Percentiles rank a stretch among this genome's conserved stretches.
phyloP scores from a whole-genome alignment of 495 filamentous ascomycete genomes.

The Talaromyces liani region DNA sequence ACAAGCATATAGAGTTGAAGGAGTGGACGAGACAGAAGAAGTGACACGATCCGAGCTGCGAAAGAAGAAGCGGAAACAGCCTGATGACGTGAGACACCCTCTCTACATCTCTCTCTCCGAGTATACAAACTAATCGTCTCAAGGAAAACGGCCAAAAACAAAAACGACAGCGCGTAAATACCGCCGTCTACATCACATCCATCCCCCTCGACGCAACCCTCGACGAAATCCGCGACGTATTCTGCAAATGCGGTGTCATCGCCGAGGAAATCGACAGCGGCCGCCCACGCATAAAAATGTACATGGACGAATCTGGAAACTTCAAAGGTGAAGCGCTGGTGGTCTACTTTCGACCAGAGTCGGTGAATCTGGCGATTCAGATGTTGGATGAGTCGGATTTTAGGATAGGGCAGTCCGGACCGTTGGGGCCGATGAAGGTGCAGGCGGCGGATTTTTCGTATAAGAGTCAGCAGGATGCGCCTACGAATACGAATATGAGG shows the following conservation, averaged over 20 bases:
- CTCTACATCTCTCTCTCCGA: not conserved
- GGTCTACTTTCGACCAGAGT: constrained; percentile 90
- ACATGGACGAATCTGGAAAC: constrained; percentile 68
- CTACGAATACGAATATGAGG: constrained; percentile 44
- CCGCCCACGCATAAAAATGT: constrained; percentile 85
- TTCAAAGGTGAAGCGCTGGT: constrained; percentile 93
- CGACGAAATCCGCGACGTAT: constrained; percentile 74
- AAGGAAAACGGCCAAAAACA: constrained; percentile 41
- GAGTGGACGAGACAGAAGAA: constrained; percentile 56
- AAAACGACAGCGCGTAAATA: constrained; percentile 68
- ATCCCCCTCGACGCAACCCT: constrained; percentile 70
- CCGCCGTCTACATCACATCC: constrained; percentile 81
- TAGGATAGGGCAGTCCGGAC: constrained; percentile 48
- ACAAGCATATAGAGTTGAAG: constrained; percentile 62
- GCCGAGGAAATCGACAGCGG: constrained; percentile 87
- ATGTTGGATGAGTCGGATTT: constrained; percentile 89
- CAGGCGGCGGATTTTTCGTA: constrained; percentile 80
- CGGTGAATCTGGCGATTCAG: constrained; percentile 80
- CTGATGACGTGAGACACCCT: constrained; percentile 48
- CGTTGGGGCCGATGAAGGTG: constrained; percentile 65
- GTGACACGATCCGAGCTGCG: constrained; percentile 51
- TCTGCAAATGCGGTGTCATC: constrained; percentile 86
- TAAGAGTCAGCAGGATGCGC: constrained; percentile 61
- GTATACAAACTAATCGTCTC: constrained; percentile 8
- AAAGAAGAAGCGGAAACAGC: constrained; percentile 62